Percentiles rank a stretch among this genome's conserved stretches.
These are phyloP conservation scores for Phoma sp. DNA, from an alignment of 2,329 filamentous ascomycete species.

Conservation along the genomic window DNA sequence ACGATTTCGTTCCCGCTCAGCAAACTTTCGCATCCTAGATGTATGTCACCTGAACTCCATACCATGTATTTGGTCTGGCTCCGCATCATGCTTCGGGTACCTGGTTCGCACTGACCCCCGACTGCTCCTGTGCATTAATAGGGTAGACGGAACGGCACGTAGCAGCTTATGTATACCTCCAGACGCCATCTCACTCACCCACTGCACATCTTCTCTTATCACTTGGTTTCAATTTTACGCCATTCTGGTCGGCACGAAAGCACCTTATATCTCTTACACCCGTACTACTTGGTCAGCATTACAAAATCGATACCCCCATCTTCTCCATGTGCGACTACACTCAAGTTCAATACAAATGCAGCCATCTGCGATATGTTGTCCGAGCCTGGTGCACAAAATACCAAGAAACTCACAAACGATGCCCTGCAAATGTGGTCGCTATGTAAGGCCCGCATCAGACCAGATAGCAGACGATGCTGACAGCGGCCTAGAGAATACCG, in stretches of 20 bases:
- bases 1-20: slow-evolving; percentile 25
- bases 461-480: slow-evolving; percentile 15
- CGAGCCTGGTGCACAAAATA: slow-evolving; percentile 62
- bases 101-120: slow-evolving; percentile 27
- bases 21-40: slow-evolving; percentile 27
- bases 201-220: slow-evolving; percentile 10
- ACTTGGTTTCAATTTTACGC: slow-evolving; percentile 5
- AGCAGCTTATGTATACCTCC: slow-evolving; percentile 20
- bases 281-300: background rate
- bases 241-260: slow-evolving; percentile 3
- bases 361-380: slow-evolving; percentile 61
- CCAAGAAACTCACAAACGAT: slow-evolving; percentile 61
- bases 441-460: slow-evolving; percentile 43
- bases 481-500: slow-evolving; percentile 51
- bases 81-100: slow-evolving; percentile 30
- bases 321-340: slow-evolving; percentile 64
- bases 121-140: slow-evolving; percentile 19
- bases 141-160: slow-evolving; percentile 25
- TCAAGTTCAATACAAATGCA: slow-evolving; percentile 63
- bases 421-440: slow-evolving; percentile 61
- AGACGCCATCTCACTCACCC: slow-evolving; percentile 13
- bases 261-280: background rate
- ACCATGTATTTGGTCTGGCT: slow-evolving; percentile 22
- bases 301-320: background rate
- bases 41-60: slow-evolving; percentile 26